phyloP scores from a whole-genome alignment of 306 rosid species.

The Dalbergia oliveri region DNA sequence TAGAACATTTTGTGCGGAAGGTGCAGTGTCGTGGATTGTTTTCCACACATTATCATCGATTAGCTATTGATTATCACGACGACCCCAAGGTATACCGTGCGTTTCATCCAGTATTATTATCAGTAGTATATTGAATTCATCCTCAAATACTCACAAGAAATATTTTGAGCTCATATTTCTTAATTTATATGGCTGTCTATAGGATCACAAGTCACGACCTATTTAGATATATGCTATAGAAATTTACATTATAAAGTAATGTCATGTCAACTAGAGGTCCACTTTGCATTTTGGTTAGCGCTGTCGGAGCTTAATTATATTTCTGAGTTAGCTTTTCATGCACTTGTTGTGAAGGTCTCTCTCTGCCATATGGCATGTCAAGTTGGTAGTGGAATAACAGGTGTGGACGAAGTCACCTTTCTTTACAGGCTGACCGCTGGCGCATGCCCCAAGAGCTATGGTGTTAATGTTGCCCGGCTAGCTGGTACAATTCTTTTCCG shows the following conservation, averaged over 20 bases:
- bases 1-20: constrained; percentile 81
- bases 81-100: constrained; percentile 66
- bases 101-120: constrained; percentile 29
- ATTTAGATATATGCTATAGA: constrained; percentile 30
- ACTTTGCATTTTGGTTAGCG: constrained; percentile 42
- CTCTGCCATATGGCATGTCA: constrained; percentile 96
- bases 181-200: constrained; percentile 1
- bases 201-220: constrained; percentile 4
- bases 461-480: constrained; percentile 90
- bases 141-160: constrained; percentile 35
- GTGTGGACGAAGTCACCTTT: constrained; percentile 91
- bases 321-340: constrained; percentile 40
- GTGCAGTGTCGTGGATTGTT: constrained; percentile 90
- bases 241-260: constrained; percentile 17
- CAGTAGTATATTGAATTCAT: constrained; percentile 1
- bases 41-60: constrained; percentile 92
- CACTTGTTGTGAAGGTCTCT: constrained; percentile 69
- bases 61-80: constrained; percentile 70
- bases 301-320: constrained; percentile 18
- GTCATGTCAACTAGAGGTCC: not conserved
- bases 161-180: constrained; percentile 15
- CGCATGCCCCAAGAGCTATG: constrained; percentile 99
- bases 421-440: constrained; percentile 85
- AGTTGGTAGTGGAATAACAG: constrained; percentile 76
- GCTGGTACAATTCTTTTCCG: constrained; percentile 68